Evolutionary conservation across 257 asterid genomes (phyloP).

Genomic region (Oldenlandia corymbosa): DNA sequence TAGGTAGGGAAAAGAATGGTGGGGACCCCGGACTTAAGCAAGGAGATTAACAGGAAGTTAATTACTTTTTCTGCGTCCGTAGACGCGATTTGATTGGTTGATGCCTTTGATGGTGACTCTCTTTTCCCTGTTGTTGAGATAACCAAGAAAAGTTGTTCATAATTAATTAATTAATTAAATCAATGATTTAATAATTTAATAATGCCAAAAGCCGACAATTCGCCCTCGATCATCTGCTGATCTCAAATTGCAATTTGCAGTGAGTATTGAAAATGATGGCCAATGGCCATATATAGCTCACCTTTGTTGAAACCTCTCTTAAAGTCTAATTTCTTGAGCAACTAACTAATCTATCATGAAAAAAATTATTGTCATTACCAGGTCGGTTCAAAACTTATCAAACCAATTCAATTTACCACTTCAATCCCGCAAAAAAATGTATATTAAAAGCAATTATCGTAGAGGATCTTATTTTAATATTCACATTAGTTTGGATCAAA

Average conservation of each 20-base stretch:
- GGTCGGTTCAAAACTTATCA: no score
- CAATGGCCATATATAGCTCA: not conserved
- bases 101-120: no score
- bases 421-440: no score
- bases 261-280: not conserved
- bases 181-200: not conserved
- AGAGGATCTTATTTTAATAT: no score
- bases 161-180: not conserved
- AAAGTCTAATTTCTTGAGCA: not conserved
- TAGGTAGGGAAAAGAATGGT: constrained; percentile 30
- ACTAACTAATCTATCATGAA: no score
- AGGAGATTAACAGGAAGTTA: constrained; percentile 24
- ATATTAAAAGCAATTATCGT: no score
- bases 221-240: not conserved
- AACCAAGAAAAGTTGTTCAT: constrained; percentile 27
- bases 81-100: constrained; percentile 26
- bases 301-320: not conserved
- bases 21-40: constrained; percentile 41
- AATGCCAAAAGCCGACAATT: constrained; percentile 19
- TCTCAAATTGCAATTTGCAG: constrained; percentile 1
- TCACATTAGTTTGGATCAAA: no score
- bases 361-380: no score
- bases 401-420: no score
- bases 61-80: constrained; percentile 32
- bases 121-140: constrained; percentile 20